These are phyloP conservation scores for Spizellomyces sp. DNA, from an alignment of 192 early-diverging fungal species.

Conservation along the genomic window DNA sequence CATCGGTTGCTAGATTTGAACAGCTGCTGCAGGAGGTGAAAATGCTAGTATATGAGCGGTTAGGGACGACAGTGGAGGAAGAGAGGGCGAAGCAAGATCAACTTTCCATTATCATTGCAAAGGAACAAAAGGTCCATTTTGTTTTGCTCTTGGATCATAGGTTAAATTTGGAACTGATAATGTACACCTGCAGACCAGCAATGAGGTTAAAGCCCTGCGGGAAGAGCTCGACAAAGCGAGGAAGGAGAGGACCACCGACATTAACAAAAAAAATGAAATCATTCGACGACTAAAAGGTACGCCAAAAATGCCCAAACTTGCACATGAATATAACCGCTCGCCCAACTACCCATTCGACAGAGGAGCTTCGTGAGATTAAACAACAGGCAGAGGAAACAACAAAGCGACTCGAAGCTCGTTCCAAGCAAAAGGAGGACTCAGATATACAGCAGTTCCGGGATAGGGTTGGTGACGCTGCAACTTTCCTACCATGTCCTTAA, in stretches of 20 bases:
- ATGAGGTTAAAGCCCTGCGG: constrained; percentile 39
- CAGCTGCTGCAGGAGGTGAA: constrained; percentile 53
- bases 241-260: constrained; percentile 49
- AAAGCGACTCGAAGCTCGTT: constrained; percentile 52
- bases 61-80: constrained; percentile 56
- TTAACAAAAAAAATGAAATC: constrained; percentile 57
- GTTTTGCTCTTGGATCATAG: constrained; percentile 10
- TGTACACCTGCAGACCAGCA: constrained; percentile 41
- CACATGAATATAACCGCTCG: background rate
- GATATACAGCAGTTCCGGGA: constrained; percentile 51
- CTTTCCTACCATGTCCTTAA: background rate
- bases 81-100: constrained; percentile 56
- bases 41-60: constrained; percentile 52
- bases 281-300: constrained; percentile 60
- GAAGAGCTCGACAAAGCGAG: constrained; percentile 58
- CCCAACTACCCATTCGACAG: constrained; percentile 17
- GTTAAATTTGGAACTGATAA: constrained; percentile 1
- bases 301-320: background rate
- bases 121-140: constrained; percentile 53
- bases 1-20: constrained; percentile 46
- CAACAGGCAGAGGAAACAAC: constrained; percentile 63
- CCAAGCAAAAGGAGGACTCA: constrained; percentile 59
- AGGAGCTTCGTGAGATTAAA: constrained; percentile 60
- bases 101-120: constrained; percentile 53
- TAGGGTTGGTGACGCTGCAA: constrained; percentile 28